Percentiles rank a stretch among this genome's conserved stretches.
Evolutionary conservation across 495 filamentous ascomycete species (phyloP).

Genomic region (Aspergillus taichungensis): DNA sequence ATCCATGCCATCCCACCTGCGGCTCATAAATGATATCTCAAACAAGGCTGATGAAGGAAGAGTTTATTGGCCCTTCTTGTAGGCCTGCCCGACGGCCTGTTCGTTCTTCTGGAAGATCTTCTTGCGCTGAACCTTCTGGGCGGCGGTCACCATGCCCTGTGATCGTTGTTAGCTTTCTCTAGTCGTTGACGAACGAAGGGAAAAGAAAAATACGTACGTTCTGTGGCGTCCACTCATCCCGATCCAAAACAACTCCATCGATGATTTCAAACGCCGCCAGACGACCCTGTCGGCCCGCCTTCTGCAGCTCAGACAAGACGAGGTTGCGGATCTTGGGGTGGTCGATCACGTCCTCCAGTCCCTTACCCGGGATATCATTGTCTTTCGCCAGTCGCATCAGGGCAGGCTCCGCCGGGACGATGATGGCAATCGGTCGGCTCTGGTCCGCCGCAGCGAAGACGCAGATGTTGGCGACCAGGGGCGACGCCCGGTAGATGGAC

Average conservation of each 20-base stretch:
- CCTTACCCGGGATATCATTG: slow-evolving; percentile 60
- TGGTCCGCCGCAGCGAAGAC: slow-evolving; percentile 77
- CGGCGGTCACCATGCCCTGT: slow-evolving; percentile 45
- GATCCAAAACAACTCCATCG: slow-evolving; percentile 84
- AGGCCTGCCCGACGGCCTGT: slow-evolving; percentile 39
- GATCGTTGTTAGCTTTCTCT: slow-evolving; percentile 9
- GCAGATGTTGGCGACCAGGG: slow-evolving; percentile 90
- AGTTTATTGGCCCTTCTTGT: slow-evolving; percentile 33
- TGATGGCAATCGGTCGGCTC: slow-evolving; percentile 85
- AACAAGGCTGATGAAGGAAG: too few species aligned
- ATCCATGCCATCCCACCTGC: too few species aligned
- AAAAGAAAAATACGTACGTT: slow-evolving; percentile 57
- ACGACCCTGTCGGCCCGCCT: slow-evolving; percentile 62
- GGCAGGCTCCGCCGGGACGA: slow-evolving; percentile 78
- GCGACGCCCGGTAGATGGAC: slow-evolving; percentile 78
- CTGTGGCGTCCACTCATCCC: slow-evolving; percentile 96
- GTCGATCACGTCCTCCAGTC: slow-evolving; percentile 72
- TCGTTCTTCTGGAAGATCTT: slow-evolving; percentile 40
- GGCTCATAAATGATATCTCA: background rate
- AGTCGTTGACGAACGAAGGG: background rate
- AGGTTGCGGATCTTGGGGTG: slow-evolving; percentile 67
- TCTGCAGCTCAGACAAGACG: slow-evolving; percentile 79
- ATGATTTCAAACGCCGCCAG: slow-evolving; percentile 84
- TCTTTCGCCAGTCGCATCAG: slow-evolving; percentile 75
- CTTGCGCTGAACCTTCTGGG: slow-evolving; percentile 49